Conservation (phyloP, 2,329 filamentous ascomycete species). For the Colletotrichum sp. region DNA sequence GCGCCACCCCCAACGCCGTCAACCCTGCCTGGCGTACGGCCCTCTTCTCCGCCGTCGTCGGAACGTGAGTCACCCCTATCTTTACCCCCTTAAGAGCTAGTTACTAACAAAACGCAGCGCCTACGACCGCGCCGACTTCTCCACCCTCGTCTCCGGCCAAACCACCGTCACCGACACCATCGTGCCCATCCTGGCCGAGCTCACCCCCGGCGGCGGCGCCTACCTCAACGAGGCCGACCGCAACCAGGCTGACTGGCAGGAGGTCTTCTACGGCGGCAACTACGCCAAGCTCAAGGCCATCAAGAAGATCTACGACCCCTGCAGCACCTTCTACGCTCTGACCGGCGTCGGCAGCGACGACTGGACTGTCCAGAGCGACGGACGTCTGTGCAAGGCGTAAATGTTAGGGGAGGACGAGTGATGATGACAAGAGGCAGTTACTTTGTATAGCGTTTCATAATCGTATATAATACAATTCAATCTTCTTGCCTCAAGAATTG, state of each 20-base stretch:
- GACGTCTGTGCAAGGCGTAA: slow-evolving; percentile 22
- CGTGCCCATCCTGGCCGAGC: background rate
- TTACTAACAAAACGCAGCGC: background rate
- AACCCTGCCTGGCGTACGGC: slow-evolving; percentile 26
- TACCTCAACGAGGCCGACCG: slow-evolving; percentile 60
- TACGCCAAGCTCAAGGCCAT: slow-evolving; percentile 45
- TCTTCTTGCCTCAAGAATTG: background rate
- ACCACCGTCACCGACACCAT: background rate
- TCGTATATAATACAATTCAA: background rate
- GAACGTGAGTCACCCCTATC: background rate
- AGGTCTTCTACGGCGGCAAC: slow-evolving; percentile 51
- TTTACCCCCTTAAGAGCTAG: too few species aligned
- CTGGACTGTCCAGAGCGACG: slow-evolving; percentile 41
- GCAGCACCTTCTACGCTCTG: slow-evolving; percentile 51
- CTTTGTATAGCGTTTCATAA: background rate
- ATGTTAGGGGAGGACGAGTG: background rate
- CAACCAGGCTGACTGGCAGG: slow-evolving; percentile 47
- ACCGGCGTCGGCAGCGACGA: slow-evolving; percentile 55
- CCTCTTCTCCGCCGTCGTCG: slow-evolving; percentile 13
- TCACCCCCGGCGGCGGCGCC: slow-evolving; percentile 44
- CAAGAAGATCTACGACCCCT: slow-evolving; percentile 54
- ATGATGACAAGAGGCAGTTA: background rate
- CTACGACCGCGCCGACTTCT: slow-evolving; percentile 13
- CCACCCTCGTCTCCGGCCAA: slow-evolving; percentile 3
- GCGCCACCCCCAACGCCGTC: slow-evolving; percentile 22